Conservation (phyloP, 106 monocot species). For the Hemerocallis citrina region DNA sequence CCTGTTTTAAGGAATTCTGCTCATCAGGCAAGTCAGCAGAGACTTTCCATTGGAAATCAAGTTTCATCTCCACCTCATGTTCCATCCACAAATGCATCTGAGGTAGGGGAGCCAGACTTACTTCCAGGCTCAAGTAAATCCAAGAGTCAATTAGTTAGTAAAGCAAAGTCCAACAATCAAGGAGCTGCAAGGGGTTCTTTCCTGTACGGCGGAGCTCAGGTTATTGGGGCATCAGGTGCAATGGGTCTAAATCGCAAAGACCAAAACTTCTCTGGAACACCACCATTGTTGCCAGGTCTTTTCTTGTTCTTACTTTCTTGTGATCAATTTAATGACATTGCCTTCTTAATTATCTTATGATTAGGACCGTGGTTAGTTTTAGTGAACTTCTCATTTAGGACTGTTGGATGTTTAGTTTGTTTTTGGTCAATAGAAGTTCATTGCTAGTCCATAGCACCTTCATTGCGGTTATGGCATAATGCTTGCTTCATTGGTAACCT, state of each 20-base stretch:
- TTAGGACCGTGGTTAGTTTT: not conserved
- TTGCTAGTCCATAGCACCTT: not conserved
- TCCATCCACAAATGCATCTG: constrained; percentile 35
- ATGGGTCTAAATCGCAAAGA: constrained; percentile 59
- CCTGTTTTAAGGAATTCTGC: constrained; percentile 11
- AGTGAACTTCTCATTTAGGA: not conserved
- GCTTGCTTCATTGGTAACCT: no score
- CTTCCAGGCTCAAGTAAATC: constrained; percentile 57
- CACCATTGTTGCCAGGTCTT: constrained; percentile 87
- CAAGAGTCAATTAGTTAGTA: constrained; percentile 32
- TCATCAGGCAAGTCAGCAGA: constrained; percentile 20
- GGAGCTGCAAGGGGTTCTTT: constrained; percentile 46
- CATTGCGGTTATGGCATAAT: no score
- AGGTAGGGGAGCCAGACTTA: constrained; percentile 42
- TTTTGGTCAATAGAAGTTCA: not conserved
- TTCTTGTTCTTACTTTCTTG: not conserved
- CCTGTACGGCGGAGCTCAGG: constrained; percentile 60
- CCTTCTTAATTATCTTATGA: not conserved
- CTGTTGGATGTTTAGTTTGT: not conserved
- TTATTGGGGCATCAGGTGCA: constrained; percentile 65
- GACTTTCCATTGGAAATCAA: constrained; percentile 17
- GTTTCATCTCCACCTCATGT: constrained; percentile 23
- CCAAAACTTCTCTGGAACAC: constrained; percentile 70
- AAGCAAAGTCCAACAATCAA: constrained; percentile 34
- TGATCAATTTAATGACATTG: not conserved